Evolutionary conservation across 768 basidiomycete genomes (phyloP), one percentile per base, ranked within the genome.

Genomic region (Tephrocybe sp.): DNA sequence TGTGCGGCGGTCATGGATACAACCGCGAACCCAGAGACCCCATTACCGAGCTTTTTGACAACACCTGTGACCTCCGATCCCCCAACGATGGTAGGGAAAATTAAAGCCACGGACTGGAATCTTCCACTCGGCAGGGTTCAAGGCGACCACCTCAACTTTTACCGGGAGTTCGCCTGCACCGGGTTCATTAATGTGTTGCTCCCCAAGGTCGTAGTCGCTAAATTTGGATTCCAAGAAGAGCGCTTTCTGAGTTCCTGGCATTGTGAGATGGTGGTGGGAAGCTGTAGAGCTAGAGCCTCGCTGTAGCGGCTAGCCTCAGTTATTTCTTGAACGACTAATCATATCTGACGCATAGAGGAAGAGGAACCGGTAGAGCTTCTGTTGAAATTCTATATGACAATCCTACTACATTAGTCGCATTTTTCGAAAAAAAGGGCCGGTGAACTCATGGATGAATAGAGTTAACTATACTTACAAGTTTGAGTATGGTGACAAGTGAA

Each of bases 121-220:
- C 60, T 76, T 79, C 63, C 77, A 77, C 53, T 83, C 82, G 42
- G 72, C 51, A 10, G 79, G 79, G 58, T 81, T 78, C 6, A 81
- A 65, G 2, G 67, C 73, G 8, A 64, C 60, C 0, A 72, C 55
- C 26, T 68, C 55, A 43, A 76, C 48, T 51, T 72, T 72, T 52
- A 79, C 63, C 44, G 79, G 64, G 17, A 78, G 47, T 48, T 79
- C 66, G 3, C 69, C 70, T 0, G 60, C 54, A 3, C 67, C 65
- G 0, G 74, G 74, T 47, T 62, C 43, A 19, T 52, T 45, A 7
- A 61, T 45, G 3, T 48, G 41, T 12, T 51, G 35, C 11, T 53
- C 53, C 3, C 42, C 41, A 9, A 63, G 43, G 4, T 49, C 52
- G 20, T 62, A 60, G 4, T 26, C 26, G 53, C 63, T 5, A 51